These are phyloP conservation scores for Vachellia collinsii DNA, from an alignment of 306 rosid genomes.

Conservation along the genomic window DNA sequence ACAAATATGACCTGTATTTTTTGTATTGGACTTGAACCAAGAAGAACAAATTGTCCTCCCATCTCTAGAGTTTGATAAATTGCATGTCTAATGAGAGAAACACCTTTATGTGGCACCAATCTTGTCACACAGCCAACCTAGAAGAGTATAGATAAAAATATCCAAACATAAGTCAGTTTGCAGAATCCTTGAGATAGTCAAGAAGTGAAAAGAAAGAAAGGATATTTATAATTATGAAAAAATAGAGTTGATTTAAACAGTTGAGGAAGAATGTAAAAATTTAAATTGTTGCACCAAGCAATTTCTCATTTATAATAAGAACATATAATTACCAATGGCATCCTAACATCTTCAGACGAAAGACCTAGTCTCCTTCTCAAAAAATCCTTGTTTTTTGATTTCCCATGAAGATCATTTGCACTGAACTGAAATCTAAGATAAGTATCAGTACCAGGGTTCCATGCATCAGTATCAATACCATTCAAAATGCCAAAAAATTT, in stretches of 20 bases:
- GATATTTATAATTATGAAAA: neutral
- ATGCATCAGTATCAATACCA: constrained; percentile 83
- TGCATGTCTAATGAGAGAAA: neutral
- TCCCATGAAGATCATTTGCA: neutral
- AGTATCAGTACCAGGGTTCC: neutral
- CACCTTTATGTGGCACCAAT: neutral
- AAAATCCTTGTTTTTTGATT: neutral
- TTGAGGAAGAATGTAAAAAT: neutral
- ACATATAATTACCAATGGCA: neutral
- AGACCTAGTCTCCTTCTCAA: constrained; percentile 55
- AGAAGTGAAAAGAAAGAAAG: neutral
- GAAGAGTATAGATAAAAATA: neutral
- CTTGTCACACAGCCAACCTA: constrained; percentile 6
- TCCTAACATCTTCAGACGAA: constrained; percentile 22
- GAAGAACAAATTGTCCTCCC: constrained; percentile 10
- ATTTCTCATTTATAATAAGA: neutral
- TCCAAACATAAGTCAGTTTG: neutral
- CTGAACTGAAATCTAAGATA: neutral
- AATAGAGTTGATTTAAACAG: neutral
- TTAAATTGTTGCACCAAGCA: neutral
- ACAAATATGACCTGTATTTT: neutral
- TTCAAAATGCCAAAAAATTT: constrained; percentile 87
- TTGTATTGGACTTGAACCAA: constrained; percentile 8
- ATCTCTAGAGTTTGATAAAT: neutral
- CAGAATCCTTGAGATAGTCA: neutral